Base-by-base conservation (phyloP, 2,329 filamentous ascomycete species). In the Cercospora sp. region DNA sequence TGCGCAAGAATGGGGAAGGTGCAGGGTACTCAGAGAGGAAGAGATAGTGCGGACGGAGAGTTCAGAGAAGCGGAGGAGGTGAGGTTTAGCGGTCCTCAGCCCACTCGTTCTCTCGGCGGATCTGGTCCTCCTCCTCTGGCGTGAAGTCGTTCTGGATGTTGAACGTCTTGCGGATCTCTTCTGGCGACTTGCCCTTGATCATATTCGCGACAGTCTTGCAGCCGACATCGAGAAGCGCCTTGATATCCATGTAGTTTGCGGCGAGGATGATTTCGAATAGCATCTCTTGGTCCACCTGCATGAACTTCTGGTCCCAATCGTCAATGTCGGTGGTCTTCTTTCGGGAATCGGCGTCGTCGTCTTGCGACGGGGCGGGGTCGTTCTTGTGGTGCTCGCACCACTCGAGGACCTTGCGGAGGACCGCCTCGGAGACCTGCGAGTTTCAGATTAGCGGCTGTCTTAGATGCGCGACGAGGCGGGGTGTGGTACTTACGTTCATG, bases 261-360 rank as follows among this genome's bases (percentile, higher is more conserved):
- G 95, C 95, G 28, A 99, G 87, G 75, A 99, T 99, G 78, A 99
- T 98, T 85, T 99, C 95, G 74, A 99, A 99, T 1, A 99, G 88
- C 95, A 99, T 98, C 83, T 99, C 95, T 79, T 99, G 95, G 80
- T 99, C 95, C 18, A 99, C 95, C 82, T 98, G 94, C 95, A 99
- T 98, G 82, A 98, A 99, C 83, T 99, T 99, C 82, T 98, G 94
- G 76, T 99, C 95, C 95, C 95, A 99, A 82, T 99, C 95, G 68
- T 98, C 95, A 73, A 99, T 99, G 76, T 99, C 95, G 58, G 95
- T 98, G 1, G 94, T 97, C 88, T 97, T 97, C 87, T 97, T 97
- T 75, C 95, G 92, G 61, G 90, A 93, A 76, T 98, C 94, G 70
- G 91, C 91, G 76, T 99, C 93, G 69, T 97, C 95, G 70, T 98